Evolutionary conservation across 495 filamentous ascomycete genomes (phyloP), one percentile per base, ranked within the genome.

Genomic region (Lasiosphaeris hirsuta): DNA sequence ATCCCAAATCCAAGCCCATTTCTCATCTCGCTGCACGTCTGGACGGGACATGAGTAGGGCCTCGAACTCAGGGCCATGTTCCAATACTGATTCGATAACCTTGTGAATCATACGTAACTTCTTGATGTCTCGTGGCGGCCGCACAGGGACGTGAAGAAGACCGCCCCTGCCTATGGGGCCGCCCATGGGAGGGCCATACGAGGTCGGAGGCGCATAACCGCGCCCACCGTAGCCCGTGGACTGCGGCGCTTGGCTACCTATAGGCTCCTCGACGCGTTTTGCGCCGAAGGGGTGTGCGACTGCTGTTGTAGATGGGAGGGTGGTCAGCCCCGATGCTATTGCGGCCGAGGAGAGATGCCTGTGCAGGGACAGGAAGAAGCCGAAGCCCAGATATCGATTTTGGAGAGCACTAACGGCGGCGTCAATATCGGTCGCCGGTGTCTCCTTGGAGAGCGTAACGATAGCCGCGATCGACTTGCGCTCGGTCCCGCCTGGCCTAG

Each of bases 1-100:
- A 70, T 99, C 89, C 87, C 88, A 99, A 3, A 99, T 71, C 89
- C 90, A 99, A 0, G 90, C 88, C 86, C 92, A 99, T 66, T 86
- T 92, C 62, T 93, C 88, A 38, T 96, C 88, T 19, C 72, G 77
- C 60, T 93, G 89, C 2, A 97, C 88, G 38, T 88, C 84, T 0
- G 84, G 85, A 14, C 86, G 78, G 37, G 82, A 87, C 94, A 97
- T 97, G 3, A 99, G 81, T 1, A 96, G 78, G 4, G 92, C 92
- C 66, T 99, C 94, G 54, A 97, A 96, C 68, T 95, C 90, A 0
- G 89, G 87, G 0, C 92, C 92, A 59, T 91, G 82, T 10, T 83
- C 83, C 17, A 96, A 65, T 1, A 97, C 76, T 4, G 75, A 76
- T 62, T 97, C 94, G 36, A 96, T 74, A 0, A 92, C 90, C 65